A percentile compares a stretch with the other conserved stretches of the same genome.
Evolutionary conservation across 2,329 filamentous ascomycete species (phyloP).

Genomic region (Zasmidium angulare): DNA sequence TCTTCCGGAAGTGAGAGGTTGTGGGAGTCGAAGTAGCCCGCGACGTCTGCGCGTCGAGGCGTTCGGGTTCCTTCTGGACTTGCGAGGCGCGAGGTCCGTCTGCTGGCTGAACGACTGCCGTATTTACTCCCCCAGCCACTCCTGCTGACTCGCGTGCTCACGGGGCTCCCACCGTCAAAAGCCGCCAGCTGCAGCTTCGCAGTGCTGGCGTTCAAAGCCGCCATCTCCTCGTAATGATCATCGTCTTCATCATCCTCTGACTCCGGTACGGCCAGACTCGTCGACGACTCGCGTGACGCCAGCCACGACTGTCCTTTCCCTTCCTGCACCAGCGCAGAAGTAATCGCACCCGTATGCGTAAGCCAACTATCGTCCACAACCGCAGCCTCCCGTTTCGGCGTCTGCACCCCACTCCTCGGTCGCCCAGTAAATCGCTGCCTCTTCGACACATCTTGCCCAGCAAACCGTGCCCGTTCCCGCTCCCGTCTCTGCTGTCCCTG

Average conservation of each 20-base stretch:
- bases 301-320: constrained; percentile 65
- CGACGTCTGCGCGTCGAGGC: constrained; percentile 23
- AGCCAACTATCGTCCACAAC: constrained; percentile 56
- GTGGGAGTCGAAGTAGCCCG: constrained; percentile 33
- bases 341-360: constrained; percentile 57
- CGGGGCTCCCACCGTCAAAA: constrained; percentile 20
- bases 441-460: constrained; percentile 20
- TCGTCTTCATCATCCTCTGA: constrained; percentile 36
- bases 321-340: constrained; percentile 58
- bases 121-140: constrained; percentile 35
- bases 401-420: constrained; percentile 16
- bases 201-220: constrained; percentile 28
- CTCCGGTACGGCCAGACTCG: constrained; percentile 45
- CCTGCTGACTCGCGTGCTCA: constrained; percentile 24
- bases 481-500: constrained; percentile 17
- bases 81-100: constrained; percentile 40
- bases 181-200: constrained; percentile 15
- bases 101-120: constrained; percentile 39
- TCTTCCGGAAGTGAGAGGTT: constrained; percentile 15
- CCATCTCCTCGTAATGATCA: constrained; percentile 37
- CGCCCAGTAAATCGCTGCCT: constrained; percentile 12
- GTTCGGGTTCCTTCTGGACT: constrained; percentile 41
- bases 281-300: constrained; percentile 45
- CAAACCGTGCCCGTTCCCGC: not conserved
- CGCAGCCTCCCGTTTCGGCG: constrained; percentile 18